Evolutionary conservation across 2,329 filamentous ascomycete genomes (phyloP), one percentile per base, ranked within the genome.

Genomic region (Aspergillus piperis): DNA sequence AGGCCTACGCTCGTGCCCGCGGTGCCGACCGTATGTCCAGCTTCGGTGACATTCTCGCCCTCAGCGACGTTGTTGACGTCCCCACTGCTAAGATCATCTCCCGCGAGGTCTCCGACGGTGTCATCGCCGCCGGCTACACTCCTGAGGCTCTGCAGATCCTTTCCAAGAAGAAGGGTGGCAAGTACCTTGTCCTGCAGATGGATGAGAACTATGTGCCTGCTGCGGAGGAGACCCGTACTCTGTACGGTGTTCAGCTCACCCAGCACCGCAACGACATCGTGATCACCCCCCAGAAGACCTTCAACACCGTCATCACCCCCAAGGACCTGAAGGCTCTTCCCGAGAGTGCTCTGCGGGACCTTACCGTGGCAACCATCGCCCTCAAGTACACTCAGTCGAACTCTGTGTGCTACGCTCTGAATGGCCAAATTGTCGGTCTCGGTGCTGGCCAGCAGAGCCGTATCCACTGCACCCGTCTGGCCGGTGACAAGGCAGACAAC

Each of bases 361-460:
- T 99, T 66, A 93, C 94, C 27, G 90, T 99, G 50, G 95, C 95
- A 57, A 99, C 95, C 58, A 97, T 99, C 73, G 92, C 95, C 36
- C 85, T 98, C 71, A 99, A 99, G 82, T 99, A 96, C 83, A 99
- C 95, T 1, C 93, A 99, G 81, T 96, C 92, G 75, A 99, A 99
- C 86, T 97, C 93, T 25, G 95, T 99, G 65, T 98, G 94, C 86
- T 99, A 98, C 75, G 93, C 95, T 58, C 84, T 92, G 65, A 93
- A 96, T 71, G 95, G 95, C 51, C 95, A 98, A 80, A 86, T 98
- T 70, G 85, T 99, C 69, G 95, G 95, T 66, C 88, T 99, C 58
- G 95, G 95, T 66, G 95, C 95, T 58, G 95, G 95, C 62, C 95
- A 99, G 80, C 95, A 99, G 81, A 96, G 91, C 63, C 90, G 95